Evolutionary conservation across 208 protist genomes (phyloP).

Genomic region (Crithidia acanthocephali): DNA sequence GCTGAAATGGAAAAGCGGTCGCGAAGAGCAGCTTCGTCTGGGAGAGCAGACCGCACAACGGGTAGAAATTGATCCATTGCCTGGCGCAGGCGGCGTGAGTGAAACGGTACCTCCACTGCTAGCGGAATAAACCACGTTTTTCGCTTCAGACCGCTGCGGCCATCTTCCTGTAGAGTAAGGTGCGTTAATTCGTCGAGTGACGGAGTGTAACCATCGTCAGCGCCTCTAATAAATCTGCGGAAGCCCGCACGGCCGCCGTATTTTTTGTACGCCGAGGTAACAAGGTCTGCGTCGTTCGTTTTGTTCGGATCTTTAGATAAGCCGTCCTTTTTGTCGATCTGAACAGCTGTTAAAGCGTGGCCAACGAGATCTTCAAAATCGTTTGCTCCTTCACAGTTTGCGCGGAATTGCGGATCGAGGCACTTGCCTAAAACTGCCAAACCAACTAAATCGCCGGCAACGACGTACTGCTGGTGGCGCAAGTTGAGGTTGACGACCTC

Average conservation of each 20-base stretch:
- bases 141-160: slow-evolving; percentile 84
- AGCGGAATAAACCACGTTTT: slow-evolving; percentile 92
- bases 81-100: slow-evolving; percentile 68
- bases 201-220: slow-evolving; percentile 86
- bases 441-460: slow-evolving; percentile 75
- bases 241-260: slow-evolving; percentile 71
- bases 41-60: slow-evolving; percentile 67
- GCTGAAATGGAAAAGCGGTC: slow-evolving; percentile 47
- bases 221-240: slow-evolving; percentile 79
- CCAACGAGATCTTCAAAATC: slow-evolving; percentile 34
- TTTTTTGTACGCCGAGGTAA: slow-evolving; percentile 57
- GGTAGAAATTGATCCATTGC: slow-evolving; percentile 79
- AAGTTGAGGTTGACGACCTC: slow-evolving; percentile 88
- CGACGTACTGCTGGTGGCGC: slow-evolving; percentile 81
- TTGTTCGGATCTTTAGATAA: slow-evolving; percentile 62
- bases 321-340: slow-evolving; percentile 66
- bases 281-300: slow-evolving; percentile 52
- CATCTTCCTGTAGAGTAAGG: slow-evolving; percentile 83
- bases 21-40: slow-evolving; percentile 62
- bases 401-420: slow-evolving; percentile 88
- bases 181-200: slow-evolving; percentile 73
- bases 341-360: slow-evolving; percentile 53
- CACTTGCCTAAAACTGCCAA: slow-evolving; percentile 84
- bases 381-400: slow-evolving; percentile 47
- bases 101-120: slow-evolving; percentile 82